Conservation (phyloP, 1,139 yeast species). For the Debaryomyces psychrophilus region DNA sequence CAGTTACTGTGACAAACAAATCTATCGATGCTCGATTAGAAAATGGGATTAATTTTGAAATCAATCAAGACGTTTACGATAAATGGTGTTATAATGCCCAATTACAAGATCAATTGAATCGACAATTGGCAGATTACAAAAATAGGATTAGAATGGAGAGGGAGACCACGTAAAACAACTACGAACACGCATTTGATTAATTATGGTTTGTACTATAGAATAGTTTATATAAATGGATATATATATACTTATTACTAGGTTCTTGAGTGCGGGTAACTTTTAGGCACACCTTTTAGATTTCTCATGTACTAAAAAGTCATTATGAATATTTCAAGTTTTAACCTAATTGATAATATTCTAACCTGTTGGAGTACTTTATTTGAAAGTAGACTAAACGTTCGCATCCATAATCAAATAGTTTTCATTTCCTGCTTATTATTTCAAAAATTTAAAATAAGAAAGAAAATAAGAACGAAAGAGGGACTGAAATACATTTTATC, state of each 20-base stretch:
- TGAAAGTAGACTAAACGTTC: not conserved
- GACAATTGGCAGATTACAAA: conserved; percentile 41
- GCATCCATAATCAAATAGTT: not conserved
- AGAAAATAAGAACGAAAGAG: not conserved
- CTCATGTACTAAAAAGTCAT: not conserved
- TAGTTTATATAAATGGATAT: not conserved
- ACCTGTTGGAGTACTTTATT: not conserved
- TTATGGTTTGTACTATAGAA: not conserved
- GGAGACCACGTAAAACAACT: conserved; percentile 8
- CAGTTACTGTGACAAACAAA: conserved; percentile 43
- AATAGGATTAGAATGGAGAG: conserved; percentile 26
- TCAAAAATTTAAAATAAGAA: not conserved
- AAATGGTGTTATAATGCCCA: conserved; percentile 45
- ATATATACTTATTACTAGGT: not conserved
- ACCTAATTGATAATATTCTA: not conserved
- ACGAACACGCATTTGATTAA: not conserved
- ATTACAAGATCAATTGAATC: conserved; percentile 51
- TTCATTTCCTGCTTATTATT: conserved; percentile 1
- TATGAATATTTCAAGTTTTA: not conserved
- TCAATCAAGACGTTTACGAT: conserved; percentile 47
- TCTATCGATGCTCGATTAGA: conserved; percentile 30
- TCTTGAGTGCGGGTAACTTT: conserved; percentile 10
- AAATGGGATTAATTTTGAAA: conserved; percentile 56
- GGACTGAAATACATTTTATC: conserved; percentile 2
- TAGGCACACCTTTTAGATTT: not conserved